Evolutionary conservation across 768 basidiomycete genomes (phyloP).

Genomic region (Pleurotus pulmonarius): DNA sequence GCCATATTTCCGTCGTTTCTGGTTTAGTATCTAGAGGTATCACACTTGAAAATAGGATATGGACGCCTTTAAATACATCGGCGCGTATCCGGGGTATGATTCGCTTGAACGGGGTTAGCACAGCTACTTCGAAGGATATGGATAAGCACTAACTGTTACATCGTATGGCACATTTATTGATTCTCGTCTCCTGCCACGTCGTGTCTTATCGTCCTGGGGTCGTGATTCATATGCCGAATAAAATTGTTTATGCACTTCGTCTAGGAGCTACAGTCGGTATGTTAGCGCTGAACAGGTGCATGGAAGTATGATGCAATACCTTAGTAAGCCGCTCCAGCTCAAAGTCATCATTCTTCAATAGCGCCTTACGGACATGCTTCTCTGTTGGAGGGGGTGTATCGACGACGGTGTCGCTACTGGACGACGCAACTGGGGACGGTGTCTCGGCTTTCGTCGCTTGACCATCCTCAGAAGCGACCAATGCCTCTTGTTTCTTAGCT

Average conservation of each 20-base stretch:
- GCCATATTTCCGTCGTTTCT: conserved; percentile 82
- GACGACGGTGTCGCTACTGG: conserved; percentile 12
- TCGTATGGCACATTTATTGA: conserved; percentile 46
- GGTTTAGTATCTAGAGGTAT: conserved; percentile 86
- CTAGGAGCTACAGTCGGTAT: conserved; percentile 58
- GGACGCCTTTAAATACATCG: conserved; percentile 71
- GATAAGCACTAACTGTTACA: conserved; percentile 64
- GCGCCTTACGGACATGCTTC: conserved; percentile 57
- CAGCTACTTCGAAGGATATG: conserved; percentile 1
- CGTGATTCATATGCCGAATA: conserved; percentile 62
- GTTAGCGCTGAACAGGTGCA: neutral
- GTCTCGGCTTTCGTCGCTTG: conserved; percentile 17
- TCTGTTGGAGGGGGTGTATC: conserved; percentile 30
- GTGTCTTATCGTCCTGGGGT: conserved; percentile 20
- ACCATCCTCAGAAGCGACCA: conserved; percentile 39
- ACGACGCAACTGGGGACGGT: conserved; percentile 11
- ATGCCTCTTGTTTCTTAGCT: conserved; percentile 82
- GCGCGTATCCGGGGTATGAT: conserved; percentile 84
- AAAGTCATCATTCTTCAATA: conserved; percentile 83
- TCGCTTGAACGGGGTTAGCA: conserved; percentile 37
- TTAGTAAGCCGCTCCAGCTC: conserved; percentile 78
- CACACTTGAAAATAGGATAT: conserved; percentile 91
- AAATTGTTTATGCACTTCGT: conserved; percentile 74
- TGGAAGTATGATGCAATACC: conserved; percentile 37
- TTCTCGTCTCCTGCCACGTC: conserved; percentile 20